Evolutionary conservation across 176 grass and related monocot genomes (phyloP).

Genomic region (Musa acuminata): DNA sequence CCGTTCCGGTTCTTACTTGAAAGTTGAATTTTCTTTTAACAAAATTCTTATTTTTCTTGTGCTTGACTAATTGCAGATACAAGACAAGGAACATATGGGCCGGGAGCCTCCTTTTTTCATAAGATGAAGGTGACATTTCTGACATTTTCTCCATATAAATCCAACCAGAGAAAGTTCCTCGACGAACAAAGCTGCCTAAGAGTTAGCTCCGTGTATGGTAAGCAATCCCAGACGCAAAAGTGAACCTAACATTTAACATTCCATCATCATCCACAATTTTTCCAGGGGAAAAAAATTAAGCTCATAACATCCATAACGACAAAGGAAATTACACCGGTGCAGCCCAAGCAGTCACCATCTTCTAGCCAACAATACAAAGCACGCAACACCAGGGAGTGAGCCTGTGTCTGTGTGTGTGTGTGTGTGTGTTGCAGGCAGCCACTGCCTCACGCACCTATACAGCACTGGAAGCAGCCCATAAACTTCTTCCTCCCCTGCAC

Average conservation of each 20-base stretch:
- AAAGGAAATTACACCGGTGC: too few relatives aligned
- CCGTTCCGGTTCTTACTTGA: too few relatives aligned
- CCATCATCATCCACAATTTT: background rate
- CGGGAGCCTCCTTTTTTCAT: background rate
- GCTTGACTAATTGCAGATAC: background rate
- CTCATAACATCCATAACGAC: background rate
- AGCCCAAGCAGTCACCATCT: too few relatives aligned
- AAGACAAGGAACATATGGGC: background rate
- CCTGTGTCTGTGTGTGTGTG: too few relatives aligned
- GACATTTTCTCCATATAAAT: background rate
- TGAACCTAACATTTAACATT: background rate
- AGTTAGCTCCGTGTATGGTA: background rate
- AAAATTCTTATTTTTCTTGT: background rate
- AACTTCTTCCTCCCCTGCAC: conserved; percentile 84
- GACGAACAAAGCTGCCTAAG: too few relatives aligned
- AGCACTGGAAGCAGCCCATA: conserved; percentile 90
- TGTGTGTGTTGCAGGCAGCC: background rate
- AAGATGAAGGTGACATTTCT: background rate
- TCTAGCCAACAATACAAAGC: too few relatives aligned
- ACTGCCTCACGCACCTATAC: conserved; percentile 54
- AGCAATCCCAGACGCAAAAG: background rate
- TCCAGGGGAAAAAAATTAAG: background rate
- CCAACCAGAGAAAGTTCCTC: background rate
- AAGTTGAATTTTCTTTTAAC: too few relatives aligned
- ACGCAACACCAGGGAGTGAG: too few relatives aligned